Conservation (phyloP, 331 rosid genomes). For the Telfairia occidentalis region DNA sequence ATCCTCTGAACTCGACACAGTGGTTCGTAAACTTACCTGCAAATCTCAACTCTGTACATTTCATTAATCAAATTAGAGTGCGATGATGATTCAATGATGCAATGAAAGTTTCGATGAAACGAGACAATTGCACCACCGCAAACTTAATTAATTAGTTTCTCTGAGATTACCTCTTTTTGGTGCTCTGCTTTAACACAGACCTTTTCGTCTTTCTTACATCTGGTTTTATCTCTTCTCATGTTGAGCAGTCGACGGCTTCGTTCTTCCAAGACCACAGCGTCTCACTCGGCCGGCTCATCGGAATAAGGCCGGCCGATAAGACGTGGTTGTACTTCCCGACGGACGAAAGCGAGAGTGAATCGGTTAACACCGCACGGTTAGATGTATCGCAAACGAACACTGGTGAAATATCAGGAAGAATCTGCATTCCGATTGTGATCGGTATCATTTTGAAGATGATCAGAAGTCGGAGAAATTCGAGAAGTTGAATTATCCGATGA, state of each 20-base stretch:
- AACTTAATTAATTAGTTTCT: not conserved
- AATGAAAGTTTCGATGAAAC: not conserved
- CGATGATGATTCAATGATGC: not conserved
- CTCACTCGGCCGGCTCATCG: constrained; percentile 65
- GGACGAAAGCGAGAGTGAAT: constrained; percentile 27
- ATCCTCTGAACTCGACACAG: constrained; percentile 79
- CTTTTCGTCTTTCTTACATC: not conserved
- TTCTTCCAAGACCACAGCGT: constrained; percentile 72
- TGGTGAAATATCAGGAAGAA: constrained; percentile 21
- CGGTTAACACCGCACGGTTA: constrained; percentile 16
- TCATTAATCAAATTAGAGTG: not conserved
- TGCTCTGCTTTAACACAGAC: too few species aligned
- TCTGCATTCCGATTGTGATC: constrained; percentile 46
- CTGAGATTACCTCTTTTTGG: not conserved
- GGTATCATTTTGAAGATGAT: constrained; percentile 35
- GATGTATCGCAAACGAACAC: constrained; percentile 21
- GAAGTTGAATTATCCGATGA: not conserved
- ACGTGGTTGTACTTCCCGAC: constrained; percentile 33
- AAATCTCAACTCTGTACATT: not conserved
- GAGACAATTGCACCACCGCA: not conserved
- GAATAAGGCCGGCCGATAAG: constrained; percentile 33
- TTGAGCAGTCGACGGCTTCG: constrained; percentile 58
- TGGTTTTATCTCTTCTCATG: not conserved
- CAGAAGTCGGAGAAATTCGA: constrained; percentile 30
- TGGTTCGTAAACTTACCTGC: constrained; percentile 29